Base-by-base conservation (phyloP, 805 yeast species). In the Starmera dryadoides region DNA sequence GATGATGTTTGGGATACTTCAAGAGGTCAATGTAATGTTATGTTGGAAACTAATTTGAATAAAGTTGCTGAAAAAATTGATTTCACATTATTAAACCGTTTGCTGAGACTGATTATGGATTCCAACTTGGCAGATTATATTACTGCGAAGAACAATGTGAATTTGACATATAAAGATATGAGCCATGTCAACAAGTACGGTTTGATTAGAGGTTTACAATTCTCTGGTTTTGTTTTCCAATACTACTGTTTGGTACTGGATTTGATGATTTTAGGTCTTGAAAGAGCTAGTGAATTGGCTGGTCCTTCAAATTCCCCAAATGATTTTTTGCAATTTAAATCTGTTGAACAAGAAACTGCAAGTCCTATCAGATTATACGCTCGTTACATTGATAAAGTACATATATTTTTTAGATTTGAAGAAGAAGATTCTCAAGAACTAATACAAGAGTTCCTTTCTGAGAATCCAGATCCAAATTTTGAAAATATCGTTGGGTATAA, bases 71-170 rank as follows among this genome's bases (percentile, higher is more conserved):
- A 91, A 46, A 89, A 87, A 50, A 77, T 88, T 25, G 99, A 93
- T 53, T 75, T 93, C 42, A 87, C 97, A 0, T 64, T 93, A 39
- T 63, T 93, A 43, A 93, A 91, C 57, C 73, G 96, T 44, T 63
- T 93, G 33, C 61, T 93, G 39, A 66, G 95, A 38, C 69, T 93
- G 43, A 71, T 93, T 30, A 77, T 88, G 48, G 98, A 93, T 53
- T 82, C 95, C 1, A 85, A 83, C 48, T 76, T 93, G 51, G 98
- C 98, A 4, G 98, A 93, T 60, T 93, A 93, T 56, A 82, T 93
- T 50, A 82, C 95, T 2, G 81, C 97, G 0, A 89, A 89, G 58
- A 87, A 87, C 63, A 93, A 93, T 52, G 78, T 89, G 17, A 73
- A 77, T 18, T 52, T 93, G 17, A 71, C 87, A 2, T 94, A 81